A percentile compares a stretch with the other conserved stretches of the same genome.
Conservation (phyloP, 1,139 yeast genomes). For the Casaregolazyma suthepensis region DNA sequence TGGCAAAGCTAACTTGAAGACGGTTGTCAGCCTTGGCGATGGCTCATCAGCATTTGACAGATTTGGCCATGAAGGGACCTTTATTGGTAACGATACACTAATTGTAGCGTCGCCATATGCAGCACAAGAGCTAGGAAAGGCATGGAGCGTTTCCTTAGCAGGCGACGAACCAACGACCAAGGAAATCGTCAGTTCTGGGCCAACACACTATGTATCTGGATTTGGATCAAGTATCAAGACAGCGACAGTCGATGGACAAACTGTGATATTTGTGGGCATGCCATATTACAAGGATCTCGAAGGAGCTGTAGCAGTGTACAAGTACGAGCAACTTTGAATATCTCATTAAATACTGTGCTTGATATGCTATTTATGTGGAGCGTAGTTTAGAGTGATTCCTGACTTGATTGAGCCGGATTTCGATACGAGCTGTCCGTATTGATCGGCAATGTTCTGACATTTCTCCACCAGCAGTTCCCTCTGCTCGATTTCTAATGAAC, state of each 20-base stretch:
- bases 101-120: constrained; percentile 39
- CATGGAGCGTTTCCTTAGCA: constrained; percentile 36
- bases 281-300: constrained; percentile 36
- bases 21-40: constrained; percentile 6
- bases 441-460: constrained; percentile 24
- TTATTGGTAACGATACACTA: constrained; percentile 23
- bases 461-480: constrained; percentile 26
- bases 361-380: constrained; percentile 3
- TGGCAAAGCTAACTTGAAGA: constrained; percentile 11
- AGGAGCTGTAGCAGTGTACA: constrained; percentile 22
- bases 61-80: constrained; percentile 34
- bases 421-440: constrained; percentile 25
- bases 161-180: constrained; percentile 7
- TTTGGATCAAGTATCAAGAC: constrained; percentile 38
- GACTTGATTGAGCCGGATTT: constrained; percentile 4
- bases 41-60: constrained; percentile 21
- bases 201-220: constrained; percentile 33
- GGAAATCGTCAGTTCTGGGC: constrained; percentile 22
- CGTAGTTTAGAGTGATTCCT: constrained; percentile 1
- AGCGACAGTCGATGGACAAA: constrained; percentile 20
- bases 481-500: constrained; percentile 27
- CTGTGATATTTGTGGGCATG: constrained; percentile 39
- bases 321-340: constrained; percentile 7
- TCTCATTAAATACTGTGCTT: background rate
- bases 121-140: constrained; percentile 37